Evolutionary conservation across 2,329 filamentous ascomycete species (phyloP).

Genomic region (Pseudogymnoascus sp.): DNA sequence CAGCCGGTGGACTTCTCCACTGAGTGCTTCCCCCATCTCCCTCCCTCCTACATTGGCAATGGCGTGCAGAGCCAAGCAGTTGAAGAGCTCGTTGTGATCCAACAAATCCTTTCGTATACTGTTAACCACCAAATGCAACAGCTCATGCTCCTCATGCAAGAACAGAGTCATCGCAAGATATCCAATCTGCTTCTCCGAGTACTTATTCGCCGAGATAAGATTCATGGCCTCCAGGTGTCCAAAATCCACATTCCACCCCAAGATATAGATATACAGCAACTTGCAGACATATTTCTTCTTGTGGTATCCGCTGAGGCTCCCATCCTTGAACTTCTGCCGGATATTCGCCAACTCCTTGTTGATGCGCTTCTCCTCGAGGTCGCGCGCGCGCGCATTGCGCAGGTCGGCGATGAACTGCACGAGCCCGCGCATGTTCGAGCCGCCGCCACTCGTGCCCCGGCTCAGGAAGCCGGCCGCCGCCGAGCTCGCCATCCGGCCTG

Average conservation of each 20-base stretch:
- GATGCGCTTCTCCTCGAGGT: constrained; percentile 97
- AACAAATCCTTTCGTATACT: constrained; percentile 94
- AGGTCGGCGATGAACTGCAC: constrained; percentile 98
- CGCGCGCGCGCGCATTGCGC: constrained; percentile 85
- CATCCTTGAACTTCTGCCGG: constrained; percentile 51
- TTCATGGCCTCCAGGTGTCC: constrained; percentile 97
- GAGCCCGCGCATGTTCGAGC: constrained; percentile 68
- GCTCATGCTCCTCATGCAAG: constrained; percentile 91
- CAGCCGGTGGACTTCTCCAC: constrained; percentile 82
- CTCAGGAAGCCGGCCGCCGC: constrained; percentile 49
- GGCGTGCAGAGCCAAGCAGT: constrained; percentile 90
- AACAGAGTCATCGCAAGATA: constrained; percentile 97
- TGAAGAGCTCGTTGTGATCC: constrained; percentile 94
- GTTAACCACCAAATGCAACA: constrained; percentile 93
- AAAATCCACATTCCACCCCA: constrained; percentile 98
- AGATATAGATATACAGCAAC: constrained; percentile 96
- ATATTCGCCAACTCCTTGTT: constrained; percentile 99
- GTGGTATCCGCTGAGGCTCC: constrained; percentile 88
- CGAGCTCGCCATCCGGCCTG: constrained; percentile 23
- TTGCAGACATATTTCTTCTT: constrained; percentile 99
- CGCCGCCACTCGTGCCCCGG: constrained; percentile 52
- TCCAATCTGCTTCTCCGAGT: constrained; percentile 98
- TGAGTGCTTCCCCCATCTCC: constrained; percentile 94
- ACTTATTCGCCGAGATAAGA: constrained; percentile 91
- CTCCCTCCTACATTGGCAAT: constrained; percentile 95